Evolutionary conservation across 163 green algal species (phyloP).

Genomic region (Scenedesmus sp.): DNA sequence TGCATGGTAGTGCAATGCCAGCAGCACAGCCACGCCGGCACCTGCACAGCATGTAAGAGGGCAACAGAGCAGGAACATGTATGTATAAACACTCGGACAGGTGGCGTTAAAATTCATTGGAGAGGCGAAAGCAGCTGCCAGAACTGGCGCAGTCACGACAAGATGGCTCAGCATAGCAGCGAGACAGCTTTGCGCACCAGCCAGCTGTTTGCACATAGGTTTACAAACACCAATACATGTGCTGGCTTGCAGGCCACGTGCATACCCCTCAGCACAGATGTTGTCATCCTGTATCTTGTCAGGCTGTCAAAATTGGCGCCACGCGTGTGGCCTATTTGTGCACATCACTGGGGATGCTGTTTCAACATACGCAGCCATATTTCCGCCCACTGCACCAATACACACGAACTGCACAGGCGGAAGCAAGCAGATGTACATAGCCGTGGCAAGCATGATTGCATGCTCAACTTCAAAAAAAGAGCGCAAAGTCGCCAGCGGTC

Average conservation of each 20-base stretch:
- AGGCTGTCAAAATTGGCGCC: constrained; percentile 53
- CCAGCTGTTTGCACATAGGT: not conserved
- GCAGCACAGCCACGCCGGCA: constrained; percentile 50
- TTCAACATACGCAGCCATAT: not conserved
- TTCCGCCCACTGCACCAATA: not conserved
- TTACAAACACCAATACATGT: too few species aligned
- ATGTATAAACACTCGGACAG: too few species aligned
- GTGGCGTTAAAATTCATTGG: too few species aligned
- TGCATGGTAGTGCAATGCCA: constrained; percentile 47
- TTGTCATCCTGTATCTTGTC: constrained; percentile 25
- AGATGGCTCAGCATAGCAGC: too few species aligned
- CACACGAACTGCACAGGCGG: too few species aligned
- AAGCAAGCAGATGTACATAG: too few species aligned
- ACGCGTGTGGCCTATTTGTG: constrained; percentile 12
- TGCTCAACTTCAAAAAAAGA: too few species aligned
- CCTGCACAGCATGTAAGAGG: not conserved
- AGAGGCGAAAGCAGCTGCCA: too few species aligned
- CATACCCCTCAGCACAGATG: constrained; percentile 23
- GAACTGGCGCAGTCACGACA: too few species aligned
- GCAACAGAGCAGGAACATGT: not conserved
- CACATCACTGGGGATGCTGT: not conserved
- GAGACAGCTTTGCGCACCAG: not conserved
- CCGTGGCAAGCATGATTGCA: too few species aligned
- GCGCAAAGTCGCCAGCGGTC: too few species aligned
- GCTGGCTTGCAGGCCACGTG: not conserved